These are phyloP conservation scores for Cryphonectria parasitica DNA, from an alignment of 2,329 filamentous ascomycete genomes.

Conservation along the genomic window DNA sequence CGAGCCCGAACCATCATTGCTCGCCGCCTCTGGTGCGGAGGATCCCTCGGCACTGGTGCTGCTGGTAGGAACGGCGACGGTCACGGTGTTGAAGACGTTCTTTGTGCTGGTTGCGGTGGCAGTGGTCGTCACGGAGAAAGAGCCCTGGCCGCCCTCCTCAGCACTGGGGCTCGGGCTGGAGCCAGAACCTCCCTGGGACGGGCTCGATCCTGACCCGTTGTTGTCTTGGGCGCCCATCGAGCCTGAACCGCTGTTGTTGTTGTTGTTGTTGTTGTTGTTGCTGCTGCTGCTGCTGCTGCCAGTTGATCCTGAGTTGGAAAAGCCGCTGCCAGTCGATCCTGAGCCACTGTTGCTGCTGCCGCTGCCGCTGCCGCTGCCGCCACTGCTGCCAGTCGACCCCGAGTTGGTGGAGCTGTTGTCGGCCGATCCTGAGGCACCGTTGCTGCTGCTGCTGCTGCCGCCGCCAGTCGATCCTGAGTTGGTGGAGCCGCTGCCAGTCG, in stretches of 20 bases:
- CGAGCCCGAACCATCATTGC: slow-evolving; percentile 24
- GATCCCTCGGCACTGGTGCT: slow-evolving; percentile 12
- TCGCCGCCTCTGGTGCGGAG: slow-evolving; percentile 16
- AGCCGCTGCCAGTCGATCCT: too few relatives aligned
- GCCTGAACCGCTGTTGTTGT: not conserved
- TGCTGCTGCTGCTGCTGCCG: slow-evolving; percentile 6
- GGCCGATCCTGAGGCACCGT: not conserved
- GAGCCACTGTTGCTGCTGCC: slow-evolving; percentile 3
- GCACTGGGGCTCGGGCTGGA: slow-evolving; percentile 16
- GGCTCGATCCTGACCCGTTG: slow-evolving; percentile 5
- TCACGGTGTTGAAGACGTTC: slow-evolving; percentile 9
- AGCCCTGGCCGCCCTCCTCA: not conserved
- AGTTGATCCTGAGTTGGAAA: too few relatives aligned
- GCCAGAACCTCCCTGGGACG: not conserved
- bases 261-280: not conserved
- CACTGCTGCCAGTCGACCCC: too few relatives aligned
- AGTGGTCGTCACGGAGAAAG: not conserved
- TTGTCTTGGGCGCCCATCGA: not conserved
- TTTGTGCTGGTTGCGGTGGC: slow-evolving; percentile 8
- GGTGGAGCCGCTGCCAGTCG: not conserved
- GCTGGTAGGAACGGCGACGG: not conserved
- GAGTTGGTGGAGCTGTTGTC: too few relatives aligned
- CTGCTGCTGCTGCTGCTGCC: not conserved
- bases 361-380: slow-evolving; percentile 1
- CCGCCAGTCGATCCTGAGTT: not conserved